Evolutionary conservation across 148 eudicot species (phyloP).

Genomic region (Suaeda aralocaspica): DNA sequence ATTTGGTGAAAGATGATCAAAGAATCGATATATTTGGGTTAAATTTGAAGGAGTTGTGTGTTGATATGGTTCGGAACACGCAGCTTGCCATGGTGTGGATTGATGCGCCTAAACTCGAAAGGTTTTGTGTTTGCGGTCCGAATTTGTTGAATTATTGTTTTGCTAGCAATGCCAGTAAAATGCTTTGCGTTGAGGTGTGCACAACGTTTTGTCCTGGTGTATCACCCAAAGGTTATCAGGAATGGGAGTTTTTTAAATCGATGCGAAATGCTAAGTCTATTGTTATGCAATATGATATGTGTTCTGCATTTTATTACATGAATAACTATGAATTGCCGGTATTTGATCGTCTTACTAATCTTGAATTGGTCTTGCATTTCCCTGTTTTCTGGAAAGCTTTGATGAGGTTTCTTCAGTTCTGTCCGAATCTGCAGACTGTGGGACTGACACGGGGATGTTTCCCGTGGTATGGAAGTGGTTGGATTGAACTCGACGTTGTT

Average conservation of each 20-base stretch:
- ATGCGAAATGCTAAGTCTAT: background rate
- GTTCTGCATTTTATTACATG: background rate
- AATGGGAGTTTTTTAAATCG: background rate
- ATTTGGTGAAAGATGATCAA: background rate
- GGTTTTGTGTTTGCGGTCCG: background rate
- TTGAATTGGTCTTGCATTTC: background rate
- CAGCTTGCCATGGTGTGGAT: background rate
- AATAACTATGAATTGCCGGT: background rate
- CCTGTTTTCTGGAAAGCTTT: background rate
- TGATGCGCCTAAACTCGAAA: constrained; percentile 5
- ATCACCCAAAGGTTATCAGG: background rate
- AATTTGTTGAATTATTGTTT: background rate
- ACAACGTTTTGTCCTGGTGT: background rate
- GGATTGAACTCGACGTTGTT: background rate
- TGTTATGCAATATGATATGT: background rate
- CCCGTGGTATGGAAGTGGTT: background rate
- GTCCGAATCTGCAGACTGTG: background rate
- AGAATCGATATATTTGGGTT: background rate
- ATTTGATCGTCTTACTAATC: background rate
- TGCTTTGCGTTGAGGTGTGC: background rate
- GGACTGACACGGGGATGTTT: background rate
- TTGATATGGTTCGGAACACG: background rate
- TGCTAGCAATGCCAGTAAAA: background rate
- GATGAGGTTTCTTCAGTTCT: background rate
- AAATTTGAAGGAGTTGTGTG: constrained; percentile 7